Percentiles rank a stretch among this genome's conserved stretches.
Evolutionary conservation across 352 stramenopile species (phyloP).

Genomic region (Pythium phragmiticola): DNA sequence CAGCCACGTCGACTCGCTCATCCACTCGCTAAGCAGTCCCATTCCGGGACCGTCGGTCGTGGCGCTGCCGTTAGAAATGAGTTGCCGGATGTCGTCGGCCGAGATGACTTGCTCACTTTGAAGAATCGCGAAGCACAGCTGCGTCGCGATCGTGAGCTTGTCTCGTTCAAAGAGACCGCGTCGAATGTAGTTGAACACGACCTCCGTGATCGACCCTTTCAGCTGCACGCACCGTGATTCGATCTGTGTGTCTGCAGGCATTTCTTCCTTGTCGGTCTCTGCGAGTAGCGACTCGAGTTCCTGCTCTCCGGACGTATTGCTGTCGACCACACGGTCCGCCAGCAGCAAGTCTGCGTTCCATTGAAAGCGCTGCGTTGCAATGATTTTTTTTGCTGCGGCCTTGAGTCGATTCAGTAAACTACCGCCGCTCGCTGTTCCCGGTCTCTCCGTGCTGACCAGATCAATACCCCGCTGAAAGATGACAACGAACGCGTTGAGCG

Average conservation of each 20-base stretch:
- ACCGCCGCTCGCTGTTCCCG: constrained; percentile 27
- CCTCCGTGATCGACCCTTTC: constrained; percentile 67
- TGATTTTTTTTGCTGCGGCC: constrained; percentile 81
- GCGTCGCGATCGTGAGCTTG: constrained; percentile 91
- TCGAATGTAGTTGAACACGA: constrained; percentile 95
- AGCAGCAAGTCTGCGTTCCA: constrained; percentile 86
- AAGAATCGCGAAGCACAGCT: constrained; percentile 92
- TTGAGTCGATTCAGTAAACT: constrained; percentile 65
- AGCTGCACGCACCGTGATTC: constrained; percentile 52
- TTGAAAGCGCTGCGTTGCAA: constrained; percentile 81
- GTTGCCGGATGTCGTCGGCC: constrained; percentile 60
- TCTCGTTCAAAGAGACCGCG: constrained; percentile 93
- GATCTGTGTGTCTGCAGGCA: constrained; percentile 53
- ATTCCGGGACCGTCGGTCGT: constrained; percentile 59
- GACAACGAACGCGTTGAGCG: constrained; percentile 93
- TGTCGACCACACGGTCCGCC: constrained; percentile 63
- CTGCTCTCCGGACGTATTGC: constrained; percentile 37
- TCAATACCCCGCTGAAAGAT: constrained; percentile 96
- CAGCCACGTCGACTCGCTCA: constrained; percentile 86
- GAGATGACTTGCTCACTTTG: constrained; percentile 67
- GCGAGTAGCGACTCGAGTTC: constrained; percentile 64
- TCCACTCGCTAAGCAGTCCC: constrained; percentile 92
- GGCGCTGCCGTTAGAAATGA: constrained; percentile 57
- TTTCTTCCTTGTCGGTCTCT: constrained; percentile 65
- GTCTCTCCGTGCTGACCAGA: constrained; percentile 57